These are phyloP conservation scores for Erysimum cheiranthoides DNA, from an alignment of 345 rosid species.

Conservation along the genomic window DNA sequence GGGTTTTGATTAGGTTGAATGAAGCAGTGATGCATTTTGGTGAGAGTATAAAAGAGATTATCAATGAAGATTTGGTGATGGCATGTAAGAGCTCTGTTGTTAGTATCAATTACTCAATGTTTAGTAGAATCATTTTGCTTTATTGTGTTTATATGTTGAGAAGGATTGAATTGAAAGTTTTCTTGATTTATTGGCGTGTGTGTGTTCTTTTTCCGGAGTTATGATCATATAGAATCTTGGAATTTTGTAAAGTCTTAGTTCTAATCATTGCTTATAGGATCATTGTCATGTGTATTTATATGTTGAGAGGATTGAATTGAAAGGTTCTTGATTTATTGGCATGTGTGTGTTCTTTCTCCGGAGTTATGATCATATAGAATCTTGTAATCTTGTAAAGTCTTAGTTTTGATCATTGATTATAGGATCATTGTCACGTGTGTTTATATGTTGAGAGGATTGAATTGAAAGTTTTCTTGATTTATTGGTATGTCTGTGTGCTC, in stretches of 20 bases:
- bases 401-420: too few relatives aligned
- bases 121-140: background rate
- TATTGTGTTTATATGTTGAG: background rate
- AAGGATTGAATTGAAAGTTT: too few relatives aligned
- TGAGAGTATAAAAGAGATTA: constrained; percentile 91
- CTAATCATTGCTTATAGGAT: too few relatives aligned
- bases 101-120: background rate
- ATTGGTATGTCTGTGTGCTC: too few relatives aligned
- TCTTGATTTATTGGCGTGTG: too few relatives aligned
- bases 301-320: constrained; percentile 14
- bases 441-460: too few relatives aligned
- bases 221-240: too few relatives aligned
- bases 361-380: background rate
- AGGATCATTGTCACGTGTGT: too few relatives aligned
- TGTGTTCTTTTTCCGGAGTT: too few relatives aligned
- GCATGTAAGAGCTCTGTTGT: constrained; percentile 63
- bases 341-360: background rate
- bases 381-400: background rate
- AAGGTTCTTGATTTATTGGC: constrained; percentile 19
- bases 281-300: constrained; percentile 13
- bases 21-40: constrained; percentile 98
- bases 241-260: too few relatives aligned
- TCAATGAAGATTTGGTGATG: constrained; percentile 95
- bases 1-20: constrained; percentile 61
- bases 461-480: too few relatives aligned